Percentiles rank a stretch among this genome's conserved stretches.
Conservation (phyloP, 306 rosid species). For the Cicer yamashitae region DNA sequence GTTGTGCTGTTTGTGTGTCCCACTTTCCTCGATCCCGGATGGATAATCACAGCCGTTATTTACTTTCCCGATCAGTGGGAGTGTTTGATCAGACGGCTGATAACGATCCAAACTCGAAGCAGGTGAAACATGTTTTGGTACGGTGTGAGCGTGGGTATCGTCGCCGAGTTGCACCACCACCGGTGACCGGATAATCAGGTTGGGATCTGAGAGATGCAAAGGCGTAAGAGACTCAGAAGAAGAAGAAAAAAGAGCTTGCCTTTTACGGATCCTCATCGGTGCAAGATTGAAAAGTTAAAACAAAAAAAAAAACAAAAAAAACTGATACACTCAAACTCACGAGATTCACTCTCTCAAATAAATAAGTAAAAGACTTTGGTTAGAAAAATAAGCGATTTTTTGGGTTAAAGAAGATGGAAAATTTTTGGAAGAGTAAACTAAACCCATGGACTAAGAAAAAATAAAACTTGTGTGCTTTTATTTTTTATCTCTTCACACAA, state of each 20-base stretch:
- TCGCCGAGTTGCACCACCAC: constrained; percentile 71
- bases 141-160: constrained; percentile 20
- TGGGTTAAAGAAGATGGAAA: constrained; percentile 1
- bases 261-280: constrained; percentile 91
- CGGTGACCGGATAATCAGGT: constrained; percentile 58
- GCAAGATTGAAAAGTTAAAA: constrained; percentile 26
- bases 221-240: constrained; percentile 50
- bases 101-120: constrained; percentile 41
- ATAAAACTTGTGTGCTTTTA: constrained; percentile 34
- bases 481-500: neutral
- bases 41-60: constrained; percentile 53
- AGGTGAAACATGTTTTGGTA: constrained; percentile 4
- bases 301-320: neutral
- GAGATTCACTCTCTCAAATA: constrained; percentile 40
- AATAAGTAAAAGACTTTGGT: neutral
- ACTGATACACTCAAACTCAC: neutral
- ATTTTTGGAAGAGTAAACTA: neutral
- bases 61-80: constrained; percentile 49
- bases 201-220: constrained; percentile 76
- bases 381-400: constrained; percentile 43
- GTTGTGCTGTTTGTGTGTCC: constrained; percentile 46
- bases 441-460: constrained; percentile 49
- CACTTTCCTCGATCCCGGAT: constrained; percentile 42
- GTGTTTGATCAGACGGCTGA: constrained; percentile 59
- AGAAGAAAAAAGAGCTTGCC: constrained; percentile 62